Evolutionary conservation across 2,329 filamentous ascomycete species (phyloP).

Genomic region (Pseudogymnoascus sp.): DNA sequence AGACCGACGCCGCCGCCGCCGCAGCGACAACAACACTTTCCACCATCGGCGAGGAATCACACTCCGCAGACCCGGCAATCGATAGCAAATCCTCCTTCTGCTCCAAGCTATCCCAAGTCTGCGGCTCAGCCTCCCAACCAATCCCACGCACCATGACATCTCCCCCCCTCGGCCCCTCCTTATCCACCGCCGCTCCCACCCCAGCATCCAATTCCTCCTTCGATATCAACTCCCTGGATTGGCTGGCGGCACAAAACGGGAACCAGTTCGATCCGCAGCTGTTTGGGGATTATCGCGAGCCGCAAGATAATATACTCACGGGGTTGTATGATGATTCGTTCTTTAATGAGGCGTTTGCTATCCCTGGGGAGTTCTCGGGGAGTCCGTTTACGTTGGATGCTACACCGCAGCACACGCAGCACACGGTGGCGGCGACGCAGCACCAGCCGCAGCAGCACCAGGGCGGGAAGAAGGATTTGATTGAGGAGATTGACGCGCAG

Average conservation of each 20-base stretch:
- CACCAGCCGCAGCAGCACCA: neutral
- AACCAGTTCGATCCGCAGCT: conserved; percentile 86
- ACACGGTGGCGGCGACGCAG: conserved; percentile 12
- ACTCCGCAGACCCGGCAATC: conserved; percentile 30
- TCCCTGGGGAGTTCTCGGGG: conserved; percentile 64
- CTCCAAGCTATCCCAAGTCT: conserved; percentile 51
- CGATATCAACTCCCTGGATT: conserved; percentile 57
- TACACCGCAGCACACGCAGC: conserved; percentile 23
- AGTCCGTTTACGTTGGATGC: conserved; percentile 70
- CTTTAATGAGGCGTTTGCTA: conserved; percentile 59
- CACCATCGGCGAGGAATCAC: conserved; percentile 61
- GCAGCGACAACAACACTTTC: conserved; percentile 38
- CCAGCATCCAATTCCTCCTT: conserved; percentile 33
- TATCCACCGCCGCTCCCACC: conserved; percentile 18
- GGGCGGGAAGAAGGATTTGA: conserved; percentile 58
- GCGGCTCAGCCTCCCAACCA: conserved; percentile 47
- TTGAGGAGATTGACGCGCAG: conserved; percentile 73
- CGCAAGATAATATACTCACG: conserved; percentile 76
- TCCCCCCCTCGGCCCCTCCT: conserved; percentile 17
- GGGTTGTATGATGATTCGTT: conserved; percentile 54
- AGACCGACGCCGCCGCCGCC: conserved; percentile 43
- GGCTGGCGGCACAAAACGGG: conserved; percentile 72
- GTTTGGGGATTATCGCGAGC: conserved; percentile 87
- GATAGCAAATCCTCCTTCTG: conserved; percentile 47
- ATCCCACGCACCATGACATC: conserved; percentile 41